Base-by-base conservation (phyloP, 2,329 filamentous ascomycete species). In the Neopestalotiopsis rosae region DNA sequence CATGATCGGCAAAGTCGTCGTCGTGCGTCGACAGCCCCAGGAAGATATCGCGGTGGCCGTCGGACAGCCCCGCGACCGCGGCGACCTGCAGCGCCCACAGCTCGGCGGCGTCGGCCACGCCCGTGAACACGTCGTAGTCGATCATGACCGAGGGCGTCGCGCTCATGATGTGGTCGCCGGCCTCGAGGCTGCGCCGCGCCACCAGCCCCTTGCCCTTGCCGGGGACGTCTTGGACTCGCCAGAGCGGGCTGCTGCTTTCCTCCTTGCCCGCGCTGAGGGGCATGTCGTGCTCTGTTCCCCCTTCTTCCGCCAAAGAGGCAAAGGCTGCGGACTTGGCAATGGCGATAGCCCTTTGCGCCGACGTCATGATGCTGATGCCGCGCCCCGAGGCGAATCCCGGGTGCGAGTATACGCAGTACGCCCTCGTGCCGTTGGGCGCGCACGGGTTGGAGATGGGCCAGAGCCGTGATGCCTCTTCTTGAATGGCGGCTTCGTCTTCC, bases 201-300 rank as follows among this genome's bases (percentile, higher is more conserved):
- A 82, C 75, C 5, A 82, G 71, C 34, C 81, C 81, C 69, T 78
- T 76, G 52, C 78, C 81, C 69, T 82, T 83, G 38, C 81, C 80
- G 7, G 79, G 78, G 40, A 83, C 76, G 10, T 75, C 75, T 30
- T 77, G 76, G n/a, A 82, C 75, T 59, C 75, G 71, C 73, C 79
- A 82, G 57, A 73, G 76, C 49, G 72, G 66, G 32, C 72, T 73
- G 10, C 38, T 65, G 24, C 24, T 24, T 42, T 67, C 72, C 1
- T 17, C 45, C 17, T 52, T 5, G 34, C 5, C 34, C 6, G 10
- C 6, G n/a, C 24, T 52, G n/a, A 52, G 45, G 45, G 17, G 45
- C 0, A 24, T 24, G 17, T n/a, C 45, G 34, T 10, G 34, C 34
- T 38, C 6, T 17, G 67, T 69, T 67, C 76, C 71, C 59, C 78